Base-by-base conservation (phyloP, 352 stramenopile species). In the Globisporangium nunn region DNA sequence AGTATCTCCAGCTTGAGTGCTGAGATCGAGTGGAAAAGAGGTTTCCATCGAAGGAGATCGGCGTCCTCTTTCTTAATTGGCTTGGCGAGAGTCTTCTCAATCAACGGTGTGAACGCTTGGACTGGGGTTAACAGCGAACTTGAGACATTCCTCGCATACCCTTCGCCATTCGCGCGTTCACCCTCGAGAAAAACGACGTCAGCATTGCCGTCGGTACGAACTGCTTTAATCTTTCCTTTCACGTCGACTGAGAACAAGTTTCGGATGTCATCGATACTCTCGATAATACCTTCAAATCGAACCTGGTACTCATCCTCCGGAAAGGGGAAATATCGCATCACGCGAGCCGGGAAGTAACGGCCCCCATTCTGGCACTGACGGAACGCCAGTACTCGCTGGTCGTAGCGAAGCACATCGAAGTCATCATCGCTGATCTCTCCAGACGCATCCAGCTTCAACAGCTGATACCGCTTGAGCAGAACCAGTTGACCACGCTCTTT, bases 351-450 rank as follows among this genome's bases (percentile, higher is more conserved):
- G 51, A 81, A 81, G 57, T 81, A 90, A 1, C 77, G 73, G 0
- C 77, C 80, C 17, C 75, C 75, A n/a, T 75, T 65, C 5, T 65
- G 60, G 30, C 78, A 85, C 40, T 59, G 60, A 12, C 81, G 78
- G 56, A 85, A 88, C 40, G 78, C 81, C 43, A 91, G 65, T 8
- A 91, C 77, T 3, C 70, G 80, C 50, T 91, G 74, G 15, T 82
- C 74, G 39, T 72, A 91, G 23, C 65, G 59, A 7, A 91, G 62
- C 17, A 80, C 63, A 30, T 88, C 74, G 7, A 73, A 65, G 29
- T 65, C 72, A 31, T 85, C 62, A 37, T 79, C 64, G 11, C 78
- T 71, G 3, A 87, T 52, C 15, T 85, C 72, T 11, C 74, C 73
- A 5, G 76, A 76, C 7, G 69, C 54, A 3, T 64, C 65, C n/a